Conservation (phyloP, 495 filamentous ascomycete genomes). For the Trypethelium eluteriae region DNA sequence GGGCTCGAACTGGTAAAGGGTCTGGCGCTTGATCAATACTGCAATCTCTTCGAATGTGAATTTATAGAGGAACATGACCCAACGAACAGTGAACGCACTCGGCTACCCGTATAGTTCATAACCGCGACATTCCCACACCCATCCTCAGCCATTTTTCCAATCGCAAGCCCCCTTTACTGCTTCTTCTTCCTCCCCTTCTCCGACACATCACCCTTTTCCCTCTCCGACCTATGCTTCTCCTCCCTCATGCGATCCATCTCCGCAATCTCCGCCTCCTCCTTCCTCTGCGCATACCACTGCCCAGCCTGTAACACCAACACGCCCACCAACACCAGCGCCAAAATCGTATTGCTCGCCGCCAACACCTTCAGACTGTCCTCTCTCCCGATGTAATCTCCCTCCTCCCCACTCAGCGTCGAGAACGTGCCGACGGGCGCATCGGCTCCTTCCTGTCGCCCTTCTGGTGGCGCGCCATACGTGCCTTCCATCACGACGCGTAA, state of each 20-base stretch:
- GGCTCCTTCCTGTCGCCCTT: slow-evolving; percentile 33
- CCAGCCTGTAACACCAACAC: slow-evolving; percentile 91
- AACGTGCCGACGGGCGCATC: background rate
- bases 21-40: background rate
- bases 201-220: slow-evolving; percentile 47
- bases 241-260: slow-evolving; percentile 40
- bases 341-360: slow-evolving; percentile 91
- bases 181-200: slow-evolving; percentile 33
- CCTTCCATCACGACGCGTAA: slow-evolving; percentile 65
- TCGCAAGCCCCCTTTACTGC: slow-evolving; percentile 19
- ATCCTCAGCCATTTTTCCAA: background rate
- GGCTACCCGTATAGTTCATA: background rate
- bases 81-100: background rate
- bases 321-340: slow-evolving; percentile 83
- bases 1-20: background rate
- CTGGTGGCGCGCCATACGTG: slow-evolving; percentile 37
- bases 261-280: slow-evolving; percentile 75
- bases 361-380: slow-evolving; percentile 86
- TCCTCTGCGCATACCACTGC: slow-evolving; percentile 96
- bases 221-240: slow-evolving; percentile 26
- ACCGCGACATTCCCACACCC: background rate
- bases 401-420: slow-evolving; percentile 21
- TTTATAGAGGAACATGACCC: background rate
- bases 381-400: slow-evolving; percentile 51
- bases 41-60: background rate